Conservation (phyloP, 371 early-diverging fungal genomes). For the Cladochytrium tenue region DNA sequence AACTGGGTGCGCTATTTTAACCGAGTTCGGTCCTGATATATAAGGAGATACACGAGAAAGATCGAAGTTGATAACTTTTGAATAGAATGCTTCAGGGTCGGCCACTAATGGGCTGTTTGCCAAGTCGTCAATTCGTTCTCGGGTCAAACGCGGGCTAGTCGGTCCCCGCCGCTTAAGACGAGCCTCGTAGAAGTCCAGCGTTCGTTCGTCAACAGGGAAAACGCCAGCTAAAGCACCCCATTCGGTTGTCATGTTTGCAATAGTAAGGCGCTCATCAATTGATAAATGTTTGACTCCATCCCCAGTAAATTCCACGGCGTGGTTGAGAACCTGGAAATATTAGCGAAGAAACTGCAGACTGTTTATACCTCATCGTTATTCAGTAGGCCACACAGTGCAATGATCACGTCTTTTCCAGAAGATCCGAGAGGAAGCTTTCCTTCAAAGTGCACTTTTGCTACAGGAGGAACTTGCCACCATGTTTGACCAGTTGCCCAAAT, state of each 20-base stretch:
- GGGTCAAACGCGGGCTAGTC: slow-evolving; percentile 72
- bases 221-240: slow-evolving; percentile 97
- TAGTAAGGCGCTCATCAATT: slow-evolving; percentile 89
- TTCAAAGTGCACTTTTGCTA: slow-evolving; percentile 79
- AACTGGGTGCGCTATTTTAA: slow-evolving; percentile 84
- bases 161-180: slow-evolving; percentile 50
- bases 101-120: slow-evolving; percentile 52
- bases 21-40: slow-evolving; percentile 92
- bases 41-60: slow-evolving; percentile 82
- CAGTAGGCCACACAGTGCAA: slow-evolving; percentile 73
- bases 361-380: slow-evolving; percentile 79
- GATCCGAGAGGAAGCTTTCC: slow-evolving; percentile 76
- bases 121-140: slow-evolving; percentile 58
- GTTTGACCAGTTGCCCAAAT: slow-evolving; percentile 96
- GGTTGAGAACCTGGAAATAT: slow-evolving; percentile 74
- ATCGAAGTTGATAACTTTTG: slow-evolving; percentile 85
- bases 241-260: slow-evolving; percentile 97
- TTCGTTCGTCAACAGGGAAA: slow-evolving; percentile 85
- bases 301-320: slow-evolving; percentile 90
- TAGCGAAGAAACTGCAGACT: not conserved
- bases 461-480: slow-evolving; percentile 97
- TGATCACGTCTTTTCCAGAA: slow-evolving; percentile 94
- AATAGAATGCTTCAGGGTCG: slow-evolving; percentile 68
- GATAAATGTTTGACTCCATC: slow-evolving; percentile 64
- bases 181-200: slow-evolving; percentile 69